phyloP scores from a whole-genome alignment of 2,329 filamentous ascomycete species.

The Penicillium brasilianum region DNA sequence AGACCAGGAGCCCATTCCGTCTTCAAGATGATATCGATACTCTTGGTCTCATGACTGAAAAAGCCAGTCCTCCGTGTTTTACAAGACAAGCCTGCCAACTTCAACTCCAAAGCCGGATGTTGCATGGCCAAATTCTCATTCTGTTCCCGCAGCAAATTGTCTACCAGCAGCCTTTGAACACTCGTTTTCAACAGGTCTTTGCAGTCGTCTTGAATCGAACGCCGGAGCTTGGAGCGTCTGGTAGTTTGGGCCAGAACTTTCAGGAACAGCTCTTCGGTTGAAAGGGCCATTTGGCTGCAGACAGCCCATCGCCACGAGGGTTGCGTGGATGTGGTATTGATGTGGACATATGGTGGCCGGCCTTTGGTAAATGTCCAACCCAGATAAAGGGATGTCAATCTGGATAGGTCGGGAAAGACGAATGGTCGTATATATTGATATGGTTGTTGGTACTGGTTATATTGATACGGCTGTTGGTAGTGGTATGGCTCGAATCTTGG shows the following conservation, averaged over 20 bases:
- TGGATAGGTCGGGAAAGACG: background rate
- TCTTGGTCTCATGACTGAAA: background rate
- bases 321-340: background rate
- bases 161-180: background rate
- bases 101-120: background rate
- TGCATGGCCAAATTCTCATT: background rate
- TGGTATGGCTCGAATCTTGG: background rate
- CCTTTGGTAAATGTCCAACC: constrained; percentile 4
- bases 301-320: background rate
- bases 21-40: constrained; percentile 1
- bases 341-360: background rate
- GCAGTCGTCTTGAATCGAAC: background rate
- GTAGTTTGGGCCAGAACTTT: background rate
- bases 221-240: background rate
- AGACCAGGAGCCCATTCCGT: background rate
- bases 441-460: background rate
- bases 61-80: background rate
- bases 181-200: background rate
- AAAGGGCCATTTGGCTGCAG: background rate
- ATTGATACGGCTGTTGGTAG: background rate
- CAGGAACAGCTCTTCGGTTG: background rate
- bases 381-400: background rate
- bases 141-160: background rate
- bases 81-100: background rate
- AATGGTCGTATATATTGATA: background rate